A percentile compares a stretch with the other conserved stretches of the same genome.
Evolutionary conservation across 192 early-diverging fungal species (phyloP).

Genomic region (Anaeromyces robustus): DNA sequence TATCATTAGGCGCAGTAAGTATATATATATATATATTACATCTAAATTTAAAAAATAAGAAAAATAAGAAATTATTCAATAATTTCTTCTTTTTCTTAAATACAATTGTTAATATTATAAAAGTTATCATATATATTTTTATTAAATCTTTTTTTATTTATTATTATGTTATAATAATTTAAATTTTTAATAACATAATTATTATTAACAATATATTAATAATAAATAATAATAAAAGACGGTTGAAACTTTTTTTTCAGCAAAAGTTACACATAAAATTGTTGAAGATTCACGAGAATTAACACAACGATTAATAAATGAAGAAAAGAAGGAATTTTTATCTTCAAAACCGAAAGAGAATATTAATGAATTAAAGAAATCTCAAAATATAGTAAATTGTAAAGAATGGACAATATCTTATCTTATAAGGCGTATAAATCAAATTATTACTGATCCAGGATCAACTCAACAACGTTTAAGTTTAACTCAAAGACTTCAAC

Average conservation of each 20-base stretch:
- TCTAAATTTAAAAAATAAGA: background rate
- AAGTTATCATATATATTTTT: too few relatives aligned
- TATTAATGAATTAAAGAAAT: background rate
- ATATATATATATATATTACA: too few relatives aligned
- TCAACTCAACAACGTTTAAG: background rate
- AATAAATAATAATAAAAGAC: background rate
- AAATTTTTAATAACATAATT: too few relatives aligned
- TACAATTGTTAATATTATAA: too few relatives aligned
- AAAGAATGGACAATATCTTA: background rate
- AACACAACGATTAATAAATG: background rate
- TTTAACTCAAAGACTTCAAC: background rate
- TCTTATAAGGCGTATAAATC: background rate
- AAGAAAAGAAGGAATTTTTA: background rate
- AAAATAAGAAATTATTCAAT: too few relatives aligned
- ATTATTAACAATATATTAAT: too few relatives aligned
- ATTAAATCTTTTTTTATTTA: too few relatives aligned
- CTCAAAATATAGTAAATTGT: background rate
- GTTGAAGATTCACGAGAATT: background rate
- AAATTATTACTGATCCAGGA: background rate
- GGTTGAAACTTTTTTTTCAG: background rate
- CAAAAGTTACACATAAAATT: background rate
- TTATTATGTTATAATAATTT: too few relatives aligned
- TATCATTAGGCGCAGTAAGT: background rate
- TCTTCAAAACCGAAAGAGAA: background rate
- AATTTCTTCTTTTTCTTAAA: too few relatives aligned